Evolutionary conservation across 2,329 filamentous ascomycete species (phyloP), one percentile per base, ranked within the genome.

Genomic region (Neophaeococcomyces aloes): DNA sequence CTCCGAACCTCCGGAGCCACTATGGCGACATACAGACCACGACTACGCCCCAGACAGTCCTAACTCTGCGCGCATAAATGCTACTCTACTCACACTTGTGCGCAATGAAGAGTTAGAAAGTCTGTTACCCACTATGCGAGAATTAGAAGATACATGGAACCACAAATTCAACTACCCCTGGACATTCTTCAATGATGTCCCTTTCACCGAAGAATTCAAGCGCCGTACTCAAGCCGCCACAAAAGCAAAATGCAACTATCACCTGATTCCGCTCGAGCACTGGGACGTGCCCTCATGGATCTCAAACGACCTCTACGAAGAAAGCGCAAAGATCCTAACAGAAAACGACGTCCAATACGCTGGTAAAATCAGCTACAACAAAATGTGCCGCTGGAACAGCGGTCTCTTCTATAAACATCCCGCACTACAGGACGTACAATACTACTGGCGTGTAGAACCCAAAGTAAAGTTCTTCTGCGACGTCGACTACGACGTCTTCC

Each of bases 381-480:
- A 96, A 61, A 98, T 98, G 91, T 98, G 91, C 62, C 81, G 91
- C 45, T 98, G 91, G 91, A 98, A 98, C 69, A 93, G 85, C 59
- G 91, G 91, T 59, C 74, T 96, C 65, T 98, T 98, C 72, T 95
- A 94, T 72, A 87, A 91, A 60, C 91, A 98, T 64, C 86, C 87
- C 0, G 88, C 87, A 0, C 76, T 98, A 45, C 71, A 79, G 52
- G 66, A 91, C 56, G 78, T 76, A 51, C 84, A 86, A 54, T 98
- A 86, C 72, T 98, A 98, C 72, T 98, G 91, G 91, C 85, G 91
- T 46, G 91, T 98, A 37, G 91, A 98, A 63, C 91, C 91, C 41
- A 94, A 96, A 53, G 91, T 98, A 33, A 87, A 95, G 66, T 98
- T 96, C 74, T 98, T 95, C 75, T 98, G 91, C 72, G 86, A 96